Percentiles rank a stretch among this genome's conserved stretches.
phyloP scores from a whole-genome alignment of 805 yeast species.

The Kuraishia ogatae region DNA sequence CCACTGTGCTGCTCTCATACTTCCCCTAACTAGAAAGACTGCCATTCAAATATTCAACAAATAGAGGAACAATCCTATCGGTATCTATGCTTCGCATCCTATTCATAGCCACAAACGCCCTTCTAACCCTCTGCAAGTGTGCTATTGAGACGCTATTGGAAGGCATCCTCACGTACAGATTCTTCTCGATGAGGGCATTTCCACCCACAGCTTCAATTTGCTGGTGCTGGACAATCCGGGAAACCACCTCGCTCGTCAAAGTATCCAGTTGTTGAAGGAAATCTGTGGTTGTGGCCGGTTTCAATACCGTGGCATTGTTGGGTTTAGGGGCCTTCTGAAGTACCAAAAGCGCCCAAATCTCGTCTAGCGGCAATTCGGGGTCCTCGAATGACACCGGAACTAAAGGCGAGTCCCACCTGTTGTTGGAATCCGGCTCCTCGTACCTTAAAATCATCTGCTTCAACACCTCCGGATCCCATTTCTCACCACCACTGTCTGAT shows the following conservation, averaged over 20 bases:
- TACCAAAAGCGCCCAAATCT: slow-evolving; percentile 56
- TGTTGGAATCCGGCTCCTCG: slow-evolving; percentile 84
- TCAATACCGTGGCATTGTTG: slow-evolving; percentile 75
- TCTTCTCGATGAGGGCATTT: slow-evolving; percentile 33
- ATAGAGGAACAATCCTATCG: slow-evolving; percentile 59
- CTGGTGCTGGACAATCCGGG: slow-evolving; percentile 54
- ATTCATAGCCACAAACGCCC: slow-evolving; percentile 78
- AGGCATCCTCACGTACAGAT: slow-evolving; percentile 54
- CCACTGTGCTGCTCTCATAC: too few species aligned
- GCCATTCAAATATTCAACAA: slow-evolving; percentile 68
- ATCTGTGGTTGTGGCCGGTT: slow-evolving; percentile 70
- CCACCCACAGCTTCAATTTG: slow-evolving; percentile 42
- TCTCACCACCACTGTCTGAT: slow-evolving; percentile 17
- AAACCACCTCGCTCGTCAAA: slow-evolving; percentile 56
- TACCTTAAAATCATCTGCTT: slow-evolving; percentile 69
- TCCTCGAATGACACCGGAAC: slow-evolving; percentile 59
- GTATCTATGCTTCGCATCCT: slow-evolving; percentile 67
- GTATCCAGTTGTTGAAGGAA: slow-evolving; percentile 74
- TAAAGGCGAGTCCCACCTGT: slow-evolving; percentile 92
- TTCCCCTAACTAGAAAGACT: slow-evolving; percentile 31
- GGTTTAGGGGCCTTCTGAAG: slow-evolving; percentile 62
- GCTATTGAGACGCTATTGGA: slow-evolving; percentile 51
- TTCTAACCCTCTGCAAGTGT: slow-evolving; percentile 72
- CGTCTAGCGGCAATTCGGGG: slow-evolving; percentile 49
- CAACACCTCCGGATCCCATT: slow-evolving; percentile 57